Evolutionary conservation across 768 basidiomycete genomes (phyloP).

Genomic region (Flagelloscypha sp.): DNA sequence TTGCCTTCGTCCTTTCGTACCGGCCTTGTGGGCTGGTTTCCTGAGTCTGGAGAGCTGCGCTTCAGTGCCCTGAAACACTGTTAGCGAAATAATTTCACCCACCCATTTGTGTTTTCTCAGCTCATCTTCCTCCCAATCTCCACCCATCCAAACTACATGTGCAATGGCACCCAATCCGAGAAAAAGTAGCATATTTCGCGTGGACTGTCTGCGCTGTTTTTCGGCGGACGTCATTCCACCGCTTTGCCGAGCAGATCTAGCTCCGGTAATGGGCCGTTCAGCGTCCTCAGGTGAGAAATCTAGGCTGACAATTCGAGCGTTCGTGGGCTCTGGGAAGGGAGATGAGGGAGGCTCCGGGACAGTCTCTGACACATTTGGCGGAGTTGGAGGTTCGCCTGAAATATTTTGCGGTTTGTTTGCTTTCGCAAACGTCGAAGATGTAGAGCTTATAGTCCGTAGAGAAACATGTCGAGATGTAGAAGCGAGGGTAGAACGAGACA

Average conservation of each 20-base stretch:
- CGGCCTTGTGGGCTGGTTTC: slow-evolving; percentile 55
- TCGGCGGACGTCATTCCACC: slow-evolving; percentile 76
- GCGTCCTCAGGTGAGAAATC: slow-evolving; percentile 54
- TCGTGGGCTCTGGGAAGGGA: too few species aligned
- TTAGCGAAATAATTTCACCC: slow-evolving; percentile 17
- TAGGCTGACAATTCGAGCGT: too few species aligned
- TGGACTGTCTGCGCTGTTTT: slow-evolving; percentile 49
- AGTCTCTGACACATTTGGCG: too few species aligned
- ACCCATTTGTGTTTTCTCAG: slow-evolving; percentile 57
- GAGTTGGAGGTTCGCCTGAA: too few species aligned
- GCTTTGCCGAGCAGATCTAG: slow-evolving; percentile 69
- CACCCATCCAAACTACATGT: slow-evolving; percentile 59
- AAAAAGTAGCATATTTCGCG: slow-evolving; percentile 45
- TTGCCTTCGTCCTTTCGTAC: slow-evolving; percentile 54
- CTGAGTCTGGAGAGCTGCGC: slow-evolving; percentile 30
- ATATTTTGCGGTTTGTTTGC: too few species aligned
- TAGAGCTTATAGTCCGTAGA: too few species aligned
- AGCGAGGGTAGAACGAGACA: too few species aligned
- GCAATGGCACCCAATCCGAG: slow-evolving; percentile 49
- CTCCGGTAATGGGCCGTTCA: slow-evolving; percentile 54
- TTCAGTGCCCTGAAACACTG: background rate
- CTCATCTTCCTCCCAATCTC: slow-evolving; percentile 73
- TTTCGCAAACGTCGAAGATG: too few species aligned
- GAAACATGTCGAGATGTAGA: too few species aligned
- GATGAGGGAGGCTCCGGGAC: too few species aligned